These are phyloP conservation scores for Boletus fagicola DNA, from an alignment of 768 basidiomycete genomes.

Conservation along the genomic window DNA sequence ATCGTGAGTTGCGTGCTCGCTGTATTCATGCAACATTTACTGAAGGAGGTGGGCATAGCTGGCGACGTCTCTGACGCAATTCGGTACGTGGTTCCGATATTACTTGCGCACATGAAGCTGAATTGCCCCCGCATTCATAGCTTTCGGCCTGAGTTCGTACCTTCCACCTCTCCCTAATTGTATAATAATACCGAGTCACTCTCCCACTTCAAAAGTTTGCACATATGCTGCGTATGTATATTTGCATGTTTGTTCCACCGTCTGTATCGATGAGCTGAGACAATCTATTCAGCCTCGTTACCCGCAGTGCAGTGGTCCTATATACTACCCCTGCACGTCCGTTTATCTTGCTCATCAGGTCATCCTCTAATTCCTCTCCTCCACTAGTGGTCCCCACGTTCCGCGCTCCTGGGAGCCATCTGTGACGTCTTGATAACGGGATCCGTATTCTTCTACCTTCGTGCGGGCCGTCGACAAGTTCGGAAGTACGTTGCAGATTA, in stretches of 20 bases:
- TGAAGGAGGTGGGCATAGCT: background rate
- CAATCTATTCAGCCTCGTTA: background rate
- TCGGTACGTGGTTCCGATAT: background rate
- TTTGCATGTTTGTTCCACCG: background rate
- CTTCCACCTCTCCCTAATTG: no score
- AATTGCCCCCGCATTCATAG: background rate
- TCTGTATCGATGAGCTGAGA: background rate
- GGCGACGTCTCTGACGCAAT: background rate
- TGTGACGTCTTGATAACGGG: conserved; percentile 20
- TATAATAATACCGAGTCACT: background rate
- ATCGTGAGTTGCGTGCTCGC: background rate
- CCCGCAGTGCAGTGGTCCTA: background rate
- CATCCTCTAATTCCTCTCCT: background rate
- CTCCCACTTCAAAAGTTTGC: background rate
- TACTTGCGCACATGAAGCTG: background rate
- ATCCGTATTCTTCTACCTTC: conserved; percentile 23
- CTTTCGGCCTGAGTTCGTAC: conserved; percentile 7
- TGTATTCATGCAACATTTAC: background rate
- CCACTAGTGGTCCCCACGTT: conserved; percentile 15
- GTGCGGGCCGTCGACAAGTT: conserved; percentile 11
- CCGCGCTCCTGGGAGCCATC: conserved; percentile 28
- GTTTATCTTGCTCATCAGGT: background rate
- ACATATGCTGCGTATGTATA: background rate
- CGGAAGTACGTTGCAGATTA: background rate
- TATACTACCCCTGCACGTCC: background rate